phyloP scores from a whole-genome alignment of 495 filamentous ascomycete genomes.

The Delitschia confertaspora region DNA sequence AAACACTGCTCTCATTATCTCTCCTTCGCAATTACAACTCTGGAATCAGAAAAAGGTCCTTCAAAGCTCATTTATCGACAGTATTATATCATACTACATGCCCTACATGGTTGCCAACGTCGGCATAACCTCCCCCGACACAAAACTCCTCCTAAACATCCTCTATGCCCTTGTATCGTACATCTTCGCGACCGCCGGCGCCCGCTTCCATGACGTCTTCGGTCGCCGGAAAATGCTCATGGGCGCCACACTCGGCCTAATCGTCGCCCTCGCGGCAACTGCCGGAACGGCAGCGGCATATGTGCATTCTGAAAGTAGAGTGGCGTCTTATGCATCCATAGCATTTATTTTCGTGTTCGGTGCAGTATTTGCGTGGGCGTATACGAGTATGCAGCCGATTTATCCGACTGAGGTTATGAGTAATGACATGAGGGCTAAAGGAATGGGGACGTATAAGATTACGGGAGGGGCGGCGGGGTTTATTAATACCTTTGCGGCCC shows the following conservation, averaged over 20 bases:
- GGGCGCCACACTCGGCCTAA: constrained; percentile 11
- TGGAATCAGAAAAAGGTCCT: no score
- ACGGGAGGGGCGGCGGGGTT: constrained; percentile 19
- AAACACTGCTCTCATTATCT: no score
- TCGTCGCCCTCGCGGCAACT: constrained; percentile 16
- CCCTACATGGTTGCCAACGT: constrained; percentile 18
- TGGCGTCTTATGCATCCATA: constrained; percentile 9
- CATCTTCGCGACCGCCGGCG: constrained; percentile 23
- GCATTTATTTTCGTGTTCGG: constrained; percentile 21
- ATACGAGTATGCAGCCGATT: constrained; percentile 16
- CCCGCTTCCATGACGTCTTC: constrained; percentile 21
- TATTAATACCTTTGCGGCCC: constrained; percentile 18
- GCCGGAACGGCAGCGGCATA: constrained; percentile 21
- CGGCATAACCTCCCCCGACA: constrained; percentile 13
- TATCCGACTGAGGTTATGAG: constrained; percentile 25
- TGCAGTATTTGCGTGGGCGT: constrained; percentile 18
- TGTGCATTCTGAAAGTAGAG: constrained; percentile 16
- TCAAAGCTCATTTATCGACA: constrained; percentile 1
- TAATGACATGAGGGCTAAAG: constrained; percentile 26
- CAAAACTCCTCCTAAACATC: constrained; percentile 22
- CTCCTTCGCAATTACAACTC: no score
- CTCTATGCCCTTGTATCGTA: constrained; percentile 22
- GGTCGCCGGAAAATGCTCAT: constrained; percentile 28
- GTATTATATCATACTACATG: constrained; percentile 21
- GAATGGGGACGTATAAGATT: constrained; percentile 24